A percentile compares a stretch with the other conserved stretches of the same genome.
These are phyloP conservation scores for carrot (Daucus carota) DNA, from an alignment of 129 eudicot species.

Conservation along the genomic window DNA sequence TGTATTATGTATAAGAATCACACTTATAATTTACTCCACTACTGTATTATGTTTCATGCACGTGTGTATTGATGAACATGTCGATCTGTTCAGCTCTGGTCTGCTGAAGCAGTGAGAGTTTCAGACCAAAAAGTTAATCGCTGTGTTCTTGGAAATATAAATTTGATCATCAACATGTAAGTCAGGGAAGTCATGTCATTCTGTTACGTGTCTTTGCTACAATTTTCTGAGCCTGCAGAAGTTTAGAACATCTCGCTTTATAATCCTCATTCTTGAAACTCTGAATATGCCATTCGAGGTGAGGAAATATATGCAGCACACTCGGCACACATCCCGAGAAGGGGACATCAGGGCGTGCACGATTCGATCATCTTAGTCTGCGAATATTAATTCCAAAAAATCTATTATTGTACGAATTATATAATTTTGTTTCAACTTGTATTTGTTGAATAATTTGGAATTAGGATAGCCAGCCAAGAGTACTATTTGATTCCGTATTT, in stretches of 20 bases:
- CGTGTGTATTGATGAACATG: background rate
- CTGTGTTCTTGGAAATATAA: background rate
- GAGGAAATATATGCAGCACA: slow-evolving; percentile 3
- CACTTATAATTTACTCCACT: too few relatives aligned
- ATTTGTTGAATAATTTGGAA: background rate
- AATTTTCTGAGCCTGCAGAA: background rate
- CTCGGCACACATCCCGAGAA: slow-evolving; percentile 4
- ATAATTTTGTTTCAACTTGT: background rate
- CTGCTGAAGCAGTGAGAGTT: background rate
- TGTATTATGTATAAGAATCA: too few relatives aligned
- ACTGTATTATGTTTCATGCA: background rate
- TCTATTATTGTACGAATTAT: background rate
- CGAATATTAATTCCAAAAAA: background rate
- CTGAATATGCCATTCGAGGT: slow-evolving; percentile 6
- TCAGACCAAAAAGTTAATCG: background rate
- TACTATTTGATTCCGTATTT: background rate
- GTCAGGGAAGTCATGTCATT: background rate
- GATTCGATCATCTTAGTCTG: background rate
- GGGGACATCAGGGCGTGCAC: background rate
- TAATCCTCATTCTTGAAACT: background rate
- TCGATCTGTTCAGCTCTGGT: background rate
- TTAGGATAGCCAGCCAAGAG: background rate
- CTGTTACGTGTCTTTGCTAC: background rate
- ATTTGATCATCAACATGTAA: slow-evolving; percentile 1
- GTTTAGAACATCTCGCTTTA: background rate